A percentile compares a stretch with the other conserved stretches of the same genome.
Evolutionary conservation across 2,329 filamentous ascomycete genomes (phyloP).

Genomic region (Arthrobotrys iridis): DNA sequence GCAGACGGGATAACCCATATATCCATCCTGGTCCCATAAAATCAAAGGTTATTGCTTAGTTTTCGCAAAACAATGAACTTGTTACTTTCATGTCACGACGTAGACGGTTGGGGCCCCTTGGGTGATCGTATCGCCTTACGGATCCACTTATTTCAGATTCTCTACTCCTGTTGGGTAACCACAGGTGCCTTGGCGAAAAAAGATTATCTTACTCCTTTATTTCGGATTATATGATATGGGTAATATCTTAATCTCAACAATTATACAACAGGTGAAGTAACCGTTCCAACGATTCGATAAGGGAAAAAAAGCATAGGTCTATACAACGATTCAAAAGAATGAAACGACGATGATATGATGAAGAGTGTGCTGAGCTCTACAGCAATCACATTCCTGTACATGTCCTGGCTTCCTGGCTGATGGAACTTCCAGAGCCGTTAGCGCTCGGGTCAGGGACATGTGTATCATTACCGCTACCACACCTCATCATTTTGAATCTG

Average conservation of each 20-base stretch:
- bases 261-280: background rate
- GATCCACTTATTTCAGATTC: conserved; percentile 8
- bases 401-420: conserved; percentile 25
- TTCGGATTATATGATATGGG: background rate
- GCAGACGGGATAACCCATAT: background rate
- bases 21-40: background rate
- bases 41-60: background rate
- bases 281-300: too few species aligned
- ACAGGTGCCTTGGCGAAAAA: background rate
- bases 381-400: conserved; percentile 15
- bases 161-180: background rate
- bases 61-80: background rate
- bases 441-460: conserved; percentile 10
- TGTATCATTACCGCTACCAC: background rate
- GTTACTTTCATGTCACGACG: background rate
- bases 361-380: background rate
- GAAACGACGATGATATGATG: background rate
- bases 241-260: background rate
- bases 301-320: background rate
- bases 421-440: conserved; percentile 25
- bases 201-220: background rate
- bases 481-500: conserved; percentile 17
- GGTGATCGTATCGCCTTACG: conserved; percentile 19
- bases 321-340: background rate
- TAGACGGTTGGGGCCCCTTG: background rate